Evolutionary conservation across 228 moss, liverwort and hornwort genomes (phyloP).

Genomic region (Sphagnum magellanicum): DNA sequence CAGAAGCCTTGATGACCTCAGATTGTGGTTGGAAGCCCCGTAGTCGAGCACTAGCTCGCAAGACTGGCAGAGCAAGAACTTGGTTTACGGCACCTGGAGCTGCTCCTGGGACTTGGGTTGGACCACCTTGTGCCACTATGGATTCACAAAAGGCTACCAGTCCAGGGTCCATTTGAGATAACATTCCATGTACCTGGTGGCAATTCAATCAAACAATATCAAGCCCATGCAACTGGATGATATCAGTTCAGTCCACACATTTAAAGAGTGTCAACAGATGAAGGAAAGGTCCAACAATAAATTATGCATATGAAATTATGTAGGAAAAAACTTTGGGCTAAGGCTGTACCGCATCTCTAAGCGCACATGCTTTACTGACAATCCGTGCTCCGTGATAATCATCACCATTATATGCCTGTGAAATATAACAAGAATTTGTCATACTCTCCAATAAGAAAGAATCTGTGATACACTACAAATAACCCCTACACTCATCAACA

Average conservation of each 20-base stretch:
- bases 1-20: constrained; percentile 35
- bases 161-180: constrained; percentile 53
- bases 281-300: too few relatives aligned
- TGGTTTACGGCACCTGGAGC: constrained; percentile 32
- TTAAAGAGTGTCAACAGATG: too few relatives aligned
- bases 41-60: constrained; percentile 51
- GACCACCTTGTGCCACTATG: constrained; percentile 55
- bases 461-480: not conserved
- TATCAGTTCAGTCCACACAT: too few relatives aligned
- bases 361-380: constrained; percentile 77
- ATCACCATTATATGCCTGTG: constrained; percentile 77
- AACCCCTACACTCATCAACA: not conserved
- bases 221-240: not conserved
- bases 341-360: constrained; percentile 61
- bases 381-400: constrained; percentile 79
- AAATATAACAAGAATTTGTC: not conserved
- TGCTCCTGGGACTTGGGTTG: constrained; percentile 35
- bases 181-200: constrained; percentile 56
- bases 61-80: constrained; percentile 35
- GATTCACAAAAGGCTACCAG: constrained; percentile 59
- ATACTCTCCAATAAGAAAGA: not conserved
- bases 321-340: too few relatives aligned
- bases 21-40: constrained; percentile 48
- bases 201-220: not conserved
- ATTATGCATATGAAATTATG: too few relatives aligned